Conservation (phyloP, 768 basidiomycete genomes). For the Tricholoma bakamatsutake region DNA sequence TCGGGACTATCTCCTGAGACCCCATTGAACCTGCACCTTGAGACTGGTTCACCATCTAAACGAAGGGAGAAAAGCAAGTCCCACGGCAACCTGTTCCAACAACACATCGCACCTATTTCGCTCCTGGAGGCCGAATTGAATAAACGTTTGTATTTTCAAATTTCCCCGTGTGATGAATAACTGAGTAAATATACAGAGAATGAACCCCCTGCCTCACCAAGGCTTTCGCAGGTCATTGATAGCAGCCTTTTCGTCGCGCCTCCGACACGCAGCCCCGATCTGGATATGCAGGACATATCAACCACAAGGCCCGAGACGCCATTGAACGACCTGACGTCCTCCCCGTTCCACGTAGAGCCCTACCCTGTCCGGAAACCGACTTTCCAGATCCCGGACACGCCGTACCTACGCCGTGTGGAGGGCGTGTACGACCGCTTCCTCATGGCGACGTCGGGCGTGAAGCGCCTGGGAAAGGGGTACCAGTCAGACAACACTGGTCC, state of each 20-base stretch:
- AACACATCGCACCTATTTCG: slow-evolving; percentile 62
- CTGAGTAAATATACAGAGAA: slow-evolving; percentile 24
- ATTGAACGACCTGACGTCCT: slow-evolving; percentile 53
- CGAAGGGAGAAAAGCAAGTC: slow-evolving; percentile 62
- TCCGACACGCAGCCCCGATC: slow-evolving; percentile 35
- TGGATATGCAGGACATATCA: slow-evolving; percentile 25
- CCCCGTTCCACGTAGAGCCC: slow-evolving; percentile 59
- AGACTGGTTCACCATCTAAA: slow-evolving; percentile 51
- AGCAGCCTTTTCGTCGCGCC: slow-evolving; percentile 62
- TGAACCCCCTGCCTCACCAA: slow-evolving; percentile 38
- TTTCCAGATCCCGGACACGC: slow-evolving; percentile 43
- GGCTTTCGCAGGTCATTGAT: slow-evolving; percentile 65
- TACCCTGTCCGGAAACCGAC: slow-evolving; percentile 46
- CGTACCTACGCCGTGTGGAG: slow-evolving; percentile 57
- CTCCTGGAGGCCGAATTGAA: slow-evolving; percentile 60
- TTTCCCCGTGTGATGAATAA: not conserved
- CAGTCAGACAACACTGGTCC: slow-evolving; percentile 61
- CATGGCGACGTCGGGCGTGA: slow-evolving; percentile 78
- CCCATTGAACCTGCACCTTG: slow-evolving; percentile 24
- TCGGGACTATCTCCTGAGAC: slow-evolving; percentile 54
- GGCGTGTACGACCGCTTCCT: slow-evolving; percentile 78
- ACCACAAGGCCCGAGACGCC: slow-evolving; percentile 26
- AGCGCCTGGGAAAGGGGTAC: slow-evolving; percentile 75
- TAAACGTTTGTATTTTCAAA: slow-evolving; percentile 40
- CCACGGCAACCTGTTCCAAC: slow-evolving; percentile 54